Conservation (phyloP, 306 rosid genomes). For the Senna siamea region DNA sequence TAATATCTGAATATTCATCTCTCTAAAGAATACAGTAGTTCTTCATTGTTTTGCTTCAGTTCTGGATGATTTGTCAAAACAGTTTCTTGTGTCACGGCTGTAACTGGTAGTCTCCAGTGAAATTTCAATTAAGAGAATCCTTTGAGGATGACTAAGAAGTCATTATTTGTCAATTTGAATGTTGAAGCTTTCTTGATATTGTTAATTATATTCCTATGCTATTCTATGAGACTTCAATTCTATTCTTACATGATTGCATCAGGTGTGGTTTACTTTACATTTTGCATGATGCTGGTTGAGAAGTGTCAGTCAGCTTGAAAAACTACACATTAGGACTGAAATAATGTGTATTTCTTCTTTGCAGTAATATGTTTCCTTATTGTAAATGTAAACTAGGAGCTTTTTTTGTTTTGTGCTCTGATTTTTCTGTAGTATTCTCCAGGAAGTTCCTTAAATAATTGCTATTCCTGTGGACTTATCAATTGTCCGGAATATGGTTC, state of each 20-base stretch:
- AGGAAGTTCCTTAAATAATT: slow-evolving; percentile 11
- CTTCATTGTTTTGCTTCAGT: not conserved
- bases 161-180: not conserved
- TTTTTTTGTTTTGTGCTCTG: slow-evolving; percentile 14
- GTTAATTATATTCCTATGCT: not conserved
- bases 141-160: not conserved
- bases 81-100: not conserved
- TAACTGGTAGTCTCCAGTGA: not conserved
- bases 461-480: not conserved
- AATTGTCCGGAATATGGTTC: not conserved
- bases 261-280: slow-evolving; percentile 5
- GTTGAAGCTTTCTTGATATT: not conserved
- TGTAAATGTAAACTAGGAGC: slow-evolving; percentile 16
- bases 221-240: not conserved
- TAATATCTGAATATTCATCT: too few species aligned
- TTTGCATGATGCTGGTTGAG: slow-evolving; percentile 16
- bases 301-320: not conserved
- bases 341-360: slow-evolving; percentile 19
- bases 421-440: not conserved
- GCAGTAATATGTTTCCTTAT: not conserved
- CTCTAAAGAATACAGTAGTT: too few species aligned
- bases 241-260: not conserved
- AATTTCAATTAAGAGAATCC: not conserved
- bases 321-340: not conserved
- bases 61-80: not conserved